Conservation (phyloP, 768 basidiomycete genomes). For the Leccinum disarticulatum region DNA sequence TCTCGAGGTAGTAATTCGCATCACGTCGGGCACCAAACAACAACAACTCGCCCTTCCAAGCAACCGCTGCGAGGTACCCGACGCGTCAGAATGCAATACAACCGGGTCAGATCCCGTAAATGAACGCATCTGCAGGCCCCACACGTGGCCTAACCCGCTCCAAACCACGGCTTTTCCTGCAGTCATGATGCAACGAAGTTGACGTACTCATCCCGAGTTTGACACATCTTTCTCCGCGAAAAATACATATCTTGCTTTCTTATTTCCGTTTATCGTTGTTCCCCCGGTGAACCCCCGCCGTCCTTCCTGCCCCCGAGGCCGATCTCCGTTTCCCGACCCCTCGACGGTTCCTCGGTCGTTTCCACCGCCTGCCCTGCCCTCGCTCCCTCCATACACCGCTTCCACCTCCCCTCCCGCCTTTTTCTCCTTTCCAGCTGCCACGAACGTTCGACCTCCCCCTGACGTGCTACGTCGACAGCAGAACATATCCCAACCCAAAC, state of each 20-base stretch:
- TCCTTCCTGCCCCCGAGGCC: conserved; percentile 3
- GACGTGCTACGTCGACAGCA: conserved; percentile 48
- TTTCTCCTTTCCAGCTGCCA: conserved; percentile 18
- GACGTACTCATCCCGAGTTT: conserved; percentile 26
- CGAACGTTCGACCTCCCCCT: conserved; percentile 47
- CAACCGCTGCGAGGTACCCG: too few species aligned
- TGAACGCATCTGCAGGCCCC: too few species aligned
- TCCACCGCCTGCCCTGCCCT: conserved; percentile 7
- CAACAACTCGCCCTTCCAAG: too few species aligned
- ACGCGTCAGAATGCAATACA: too few species aligned
- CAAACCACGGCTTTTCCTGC: too few species aligned
- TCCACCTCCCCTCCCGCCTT: neutral
- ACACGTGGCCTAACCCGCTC: too few species aligned
- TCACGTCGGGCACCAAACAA: conserved; percentile 92
- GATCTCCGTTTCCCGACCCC: conserved; percentile 19
- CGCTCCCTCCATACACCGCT: neutral
- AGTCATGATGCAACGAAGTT: too few species aligned
- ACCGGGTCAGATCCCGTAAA: too few species aligned
- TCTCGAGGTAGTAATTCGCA: conserved; percentile 87
- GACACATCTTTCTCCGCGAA: conserved; percentile 27
- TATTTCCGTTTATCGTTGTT: conserved; percentile 14
- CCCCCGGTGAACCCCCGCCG: neutral
- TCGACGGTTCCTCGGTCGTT: conserved; percentile 1
- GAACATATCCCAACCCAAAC: conserved; percentile 41
- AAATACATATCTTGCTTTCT: conserved; percentile 30